Percentiles rank a stretch among this genome's conserved stretches.
Conservation (phyloP, 345 rosid genomes). For the Acer campestre region DNA sequence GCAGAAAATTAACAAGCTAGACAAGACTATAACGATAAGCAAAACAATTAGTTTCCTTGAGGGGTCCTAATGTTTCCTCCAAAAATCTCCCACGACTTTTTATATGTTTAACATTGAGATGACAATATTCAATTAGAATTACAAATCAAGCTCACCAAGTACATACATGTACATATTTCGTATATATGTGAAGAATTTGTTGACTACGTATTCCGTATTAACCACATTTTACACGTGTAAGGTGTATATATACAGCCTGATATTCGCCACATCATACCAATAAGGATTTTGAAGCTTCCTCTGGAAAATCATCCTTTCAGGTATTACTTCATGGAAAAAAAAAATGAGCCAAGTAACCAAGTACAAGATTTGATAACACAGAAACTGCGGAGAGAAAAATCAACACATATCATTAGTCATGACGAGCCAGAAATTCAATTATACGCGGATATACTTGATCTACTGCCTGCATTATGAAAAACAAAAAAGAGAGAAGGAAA, state of each 20-base stretch:
- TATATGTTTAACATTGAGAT: background rate
- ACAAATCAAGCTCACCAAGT: background rate
- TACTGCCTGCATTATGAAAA: conserved; percentile 49
- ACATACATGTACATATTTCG: background rate
- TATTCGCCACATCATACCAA: background rate
- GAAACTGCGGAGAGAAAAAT: background rate
- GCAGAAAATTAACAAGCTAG: background rate
- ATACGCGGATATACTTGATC: conserved; percentile 60
- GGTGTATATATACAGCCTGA: background rate
- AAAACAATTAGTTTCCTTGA: no score
- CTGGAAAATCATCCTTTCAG: background rate
- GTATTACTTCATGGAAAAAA: background rate
- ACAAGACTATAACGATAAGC: no score
- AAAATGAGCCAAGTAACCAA: background rate
- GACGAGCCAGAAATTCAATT: conserved; percentile 53
- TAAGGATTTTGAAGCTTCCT: background rate
- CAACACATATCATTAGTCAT: conserved; percentile 52
- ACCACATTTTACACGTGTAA: background rate
- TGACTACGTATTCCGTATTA: background rate
- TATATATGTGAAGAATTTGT: no score
- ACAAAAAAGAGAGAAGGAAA: background rate
- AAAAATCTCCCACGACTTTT: no score
- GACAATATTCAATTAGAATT: background rate
- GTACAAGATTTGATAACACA: background rate
- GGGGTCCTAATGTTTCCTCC: no score